Evolutionary conservation across 2,329 filamentous ascomycete genomes (phyloP).

Genomic region (Ophiostoma sp.): DNA sequence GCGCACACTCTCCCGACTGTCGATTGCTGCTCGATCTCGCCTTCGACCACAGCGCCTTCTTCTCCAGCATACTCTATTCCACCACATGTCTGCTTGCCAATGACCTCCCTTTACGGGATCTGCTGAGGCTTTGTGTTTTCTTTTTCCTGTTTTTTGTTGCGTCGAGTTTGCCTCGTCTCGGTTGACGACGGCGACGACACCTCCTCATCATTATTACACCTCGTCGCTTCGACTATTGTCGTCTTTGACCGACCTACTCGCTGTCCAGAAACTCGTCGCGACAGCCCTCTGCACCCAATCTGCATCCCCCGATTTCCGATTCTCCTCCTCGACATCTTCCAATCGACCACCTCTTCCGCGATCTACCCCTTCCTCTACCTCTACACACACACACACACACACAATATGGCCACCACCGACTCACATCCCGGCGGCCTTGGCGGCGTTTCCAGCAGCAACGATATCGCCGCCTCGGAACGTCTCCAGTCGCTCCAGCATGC

Average conservation of each 20-base stretch:
- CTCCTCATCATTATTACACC: background rate
- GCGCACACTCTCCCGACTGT: background rate
- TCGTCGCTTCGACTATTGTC: background rate
- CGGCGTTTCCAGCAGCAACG: background rate
- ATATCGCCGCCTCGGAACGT: background rate
- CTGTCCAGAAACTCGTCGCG: background rate
- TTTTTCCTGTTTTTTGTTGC: no score
- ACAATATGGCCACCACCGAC: constrained; percentile 5
- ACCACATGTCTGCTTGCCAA: background rate
- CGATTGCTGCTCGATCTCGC: background rate
- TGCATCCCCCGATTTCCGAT: background rate
- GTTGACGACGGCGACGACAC: background rate
- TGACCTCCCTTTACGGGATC: constrained; percentile 11
- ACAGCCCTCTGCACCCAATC: background rate
- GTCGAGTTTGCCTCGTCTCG: background rate
- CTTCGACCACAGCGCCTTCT: background rate
- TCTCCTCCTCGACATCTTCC: background rate
- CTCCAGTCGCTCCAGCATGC: constrained; percentile 9
- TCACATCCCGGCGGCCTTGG: constrained; percentile 1
- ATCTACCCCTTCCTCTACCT: background rate
- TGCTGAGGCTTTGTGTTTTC: constrained; percentile 17
- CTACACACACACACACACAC: background rate
- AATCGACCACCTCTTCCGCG: background rate
- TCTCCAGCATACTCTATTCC: background rate
- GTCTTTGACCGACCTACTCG: background rate